These are phyloP conservation scores for Pisolithus thermaeus DNA, from an alignment of 1,284 basidiomycete species.

Conservation along the genomic window DNA sequence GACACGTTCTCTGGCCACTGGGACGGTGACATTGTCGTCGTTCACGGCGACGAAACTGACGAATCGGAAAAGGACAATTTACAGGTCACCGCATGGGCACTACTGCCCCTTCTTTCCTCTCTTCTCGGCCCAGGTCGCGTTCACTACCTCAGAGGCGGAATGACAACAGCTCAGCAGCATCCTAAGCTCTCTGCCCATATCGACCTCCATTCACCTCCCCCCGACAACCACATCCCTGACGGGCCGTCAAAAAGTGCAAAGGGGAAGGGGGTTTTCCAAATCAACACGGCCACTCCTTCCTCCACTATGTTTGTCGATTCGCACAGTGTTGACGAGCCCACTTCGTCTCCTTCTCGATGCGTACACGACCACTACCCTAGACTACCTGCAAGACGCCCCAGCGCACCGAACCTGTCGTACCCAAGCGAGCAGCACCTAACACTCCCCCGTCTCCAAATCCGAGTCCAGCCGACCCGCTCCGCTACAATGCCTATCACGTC, in stretches of 20 bases:
- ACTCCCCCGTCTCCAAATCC: constrained; percentile 53
- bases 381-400: constrained; percentile 50
- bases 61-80: constrained; percentile 49
- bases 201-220: constrained; percentile 11
- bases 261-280: constrained; percentile 53
- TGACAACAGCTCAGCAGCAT: constrained; percentile 52
- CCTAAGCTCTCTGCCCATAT: constrained; percentile 44
- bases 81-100: constrained; percentile 55
- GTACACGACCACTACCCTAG: constrained; percentile 53
- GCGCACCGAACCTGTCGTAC: constrained; percentile 53
- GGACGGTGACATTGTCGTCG: constrained; percentile 66
- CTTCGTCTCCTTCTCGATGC: constrained; percentile 60
- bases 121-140: constrained; percentile 48
- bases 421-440: constrained; percentile 41
- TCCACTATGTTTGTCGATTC: constrained; percentile 45
- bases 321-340: constrained; percentile 47
- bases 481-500: constrained; percentile 54
- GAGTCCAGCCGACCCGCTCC: constrained; percentile 50
- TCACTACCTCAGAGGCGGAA: constrained; percentile 66
- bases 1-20: constrained; percentile 55
- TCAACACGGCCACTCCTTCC: constrained; percentile 53
- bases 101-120: constrained; percentile 54
- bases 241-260: constrained; percentile 28
- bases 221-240: constrained; percentile 3
- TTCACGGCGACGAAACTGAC: constrained; percentile 71